phyloP scores from a whole-genome alignment of 2,329 filamentous ascomycete genomes.

The Davidsoniella virescens region DNA sequence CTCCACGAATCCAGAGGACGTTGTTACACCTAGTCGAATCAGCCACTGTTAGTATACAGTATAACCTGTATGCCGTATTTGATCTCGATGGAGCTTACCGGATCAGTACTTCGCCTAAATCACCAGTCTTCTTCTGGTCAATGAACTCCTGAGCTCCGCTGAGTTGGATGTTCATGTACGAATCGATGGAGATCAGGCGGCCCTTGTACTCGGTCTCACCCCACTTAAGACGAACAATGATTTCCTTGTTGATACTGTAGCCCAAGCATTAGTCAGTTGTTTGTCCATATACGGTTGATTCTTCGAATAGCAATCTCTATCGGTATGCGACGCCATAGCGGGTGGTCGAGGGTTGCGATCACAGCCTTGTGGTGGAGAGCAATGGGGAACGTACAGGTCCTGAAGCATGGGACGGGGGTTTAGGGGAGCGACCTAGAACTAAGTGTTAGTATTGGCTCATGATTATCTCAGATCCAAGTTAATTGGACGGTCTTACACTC shows the following conservation, averaged over 20 bases:
- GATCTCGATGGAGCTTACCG: conserved; percentile 35
- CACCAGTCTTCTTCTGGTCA: conserved; percentile 68
- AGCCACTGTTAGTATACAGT: conserved; percentile 4
- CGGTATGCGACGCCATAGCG: background rate
- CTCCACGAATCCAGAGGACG: conserved; percentile 74
- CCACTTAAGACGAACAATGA: conserved; percentile 93
- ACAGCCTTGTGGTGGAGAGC: background rate
- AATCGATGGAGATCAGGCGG: conserved; percentile 79
- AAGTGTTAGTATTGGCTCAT: background rate
- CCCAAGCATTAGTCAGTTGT: background rate
- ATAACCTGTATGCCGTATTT: conserved; percentile 7
- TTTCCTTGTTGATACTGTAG: conserved; percentile 66
- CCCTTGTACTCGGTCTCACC: conserved; percentile 96
- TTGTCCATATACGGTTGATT: background rate
- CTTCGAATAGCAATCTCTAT: background rate
- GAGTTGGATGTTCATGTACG: conserved; percentile 98
- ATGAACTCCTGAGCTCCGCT: conserved; percentile 84
- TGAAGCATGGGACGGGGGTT: conserved; percentile 97
- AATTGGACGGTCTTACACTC: conserved; percentile 3
- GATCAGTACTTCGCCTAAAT: conserved; percentile 81
- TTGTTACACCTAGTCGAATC: conserved; percentile 61
- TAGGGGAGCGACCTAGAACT: conserved; percentile 58
- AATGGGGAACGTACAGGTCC: conserved; percentile 48
- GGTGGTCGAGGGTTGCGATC: background rate
- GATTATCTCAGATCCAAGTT: background rate